Conservation (phyloP, 129 eudicot species). For the Artemisia argyi region DNA sequence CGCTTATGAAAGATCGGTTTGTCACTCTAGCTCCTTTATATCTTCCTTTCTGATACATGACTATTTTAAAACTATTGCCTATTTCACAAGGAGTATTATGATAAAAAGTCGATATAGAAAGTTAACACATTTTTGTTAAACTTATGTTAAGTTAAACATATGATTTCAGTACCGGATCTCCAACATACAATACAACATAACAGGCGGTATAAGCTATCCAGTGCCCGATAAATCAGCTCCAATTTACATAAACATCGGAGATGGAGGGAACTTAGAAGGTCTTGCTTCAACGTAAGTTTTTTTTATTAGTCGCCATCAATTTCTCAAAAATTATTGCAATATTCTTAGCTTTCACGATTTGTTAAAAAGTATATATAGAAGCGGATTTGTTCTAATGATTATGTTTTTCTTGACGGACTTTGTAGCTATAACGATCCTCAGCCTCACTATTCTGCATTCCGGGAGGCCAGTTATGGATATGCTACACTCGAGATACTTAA, state of each 20-base stretch:
- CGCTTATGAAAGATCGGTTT: conserved; percentile 85
- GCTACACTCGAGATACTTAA: conserved; percentile 68
- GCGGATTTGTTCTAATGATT: neutral
- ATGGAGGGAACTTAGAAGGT: conserved; percentile 88
- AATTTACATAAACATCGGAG: conserved; percentile 76
- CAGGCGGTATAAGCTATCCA: conserved; percentile 43
- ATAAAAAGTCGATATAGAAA: too few relatives aligned
- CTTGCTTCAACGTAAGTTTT: conserved; percentile 58
- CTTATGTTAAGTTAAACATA: too few relatives aligned
- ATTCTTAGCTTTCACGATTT: too few relatives aligned
- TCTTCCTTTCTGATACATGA: neutral
- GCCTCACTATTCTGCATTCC: conserved; percentile 81
- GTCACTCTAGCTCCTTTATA: neutral
- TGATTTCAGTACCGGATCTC: conserved; percentile 67
- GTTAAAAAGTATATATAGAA: neutral
- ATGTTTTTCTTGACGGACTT: neutral
- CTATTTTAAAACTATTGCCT: too few relatives aligned
- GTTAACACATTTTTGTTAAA: too few relatives aligned
- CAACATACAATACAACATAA: conserved; percentile 42
- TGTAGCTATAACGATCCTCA: conserved; percentile 74
- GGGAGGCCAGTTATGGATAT: conserved; percentile 90
- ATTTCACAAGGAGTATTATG: too few relatives aligned
- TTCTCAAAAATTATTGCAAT: neutral
- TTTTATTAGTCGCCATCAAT: neutral
- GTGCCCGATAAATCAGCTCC: conserved; percentile 72